Conservation (phyloP, 768 basidiomycete genomes). For the Boletus rubropictus region DNA sequence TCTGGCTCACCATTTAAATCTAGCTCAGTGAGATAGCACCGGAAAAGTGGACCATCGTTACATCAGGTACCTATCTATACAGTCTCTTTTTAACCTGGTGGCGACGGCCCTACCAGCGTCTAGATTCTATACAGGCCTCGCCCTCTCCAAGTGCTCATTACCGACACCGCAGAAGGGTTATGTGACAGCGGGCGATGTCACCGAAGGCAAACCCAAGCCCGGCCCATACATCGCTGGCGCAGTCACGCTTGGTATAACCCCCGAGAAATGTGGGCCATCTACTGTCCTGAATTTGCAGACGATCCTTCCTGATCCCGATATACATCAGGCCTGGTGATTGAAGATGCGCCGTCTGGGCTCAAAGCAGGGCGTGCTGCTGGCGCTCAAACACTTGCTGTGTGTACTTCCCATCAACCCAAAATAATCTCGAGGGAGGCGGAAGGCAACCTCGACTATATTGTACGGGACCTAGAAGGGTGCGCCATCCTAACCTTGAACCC, state of each 20-base stretch:
- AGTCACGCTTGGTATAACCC: conserved; percentile 41
- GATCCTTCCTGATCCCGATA: neutral
- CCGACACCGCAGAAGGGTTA: conserved; percentile 53
- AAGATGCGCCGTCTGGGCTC: conserved; percentile 85
- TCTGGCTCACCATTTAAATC: neutral
- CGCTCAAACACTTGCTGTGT: conserved; percentile 71
- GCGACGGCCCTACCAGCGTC: conserved; percentile 48
- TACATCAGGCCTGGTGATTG: conserved; percentile 71
- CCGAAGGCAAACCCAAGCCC: conserved; percentile 80
- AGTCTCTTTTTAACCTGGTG: neutral
- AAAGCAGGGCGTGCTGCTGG: conserved; percentile 72
- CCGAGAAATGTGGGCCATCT: conserved; percentile 47
- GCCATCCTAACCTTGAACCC: conserved; percentile 16
- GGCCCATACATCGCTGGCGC: conserved; percentile 84
- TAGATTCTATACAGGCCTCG: conserved; percentile 60
- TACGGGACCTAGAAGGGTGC: conserved; percentile 62
- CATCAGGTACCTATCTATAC: conserved; percentile 45
- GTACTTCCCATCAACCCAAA: conserved; percentile 67
- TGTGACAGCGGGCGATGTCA: conserved; percentile 62
- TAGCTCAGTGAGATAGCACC: conserved; percentile 26
- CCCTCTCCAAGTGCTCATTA: conserved; percentile 58
- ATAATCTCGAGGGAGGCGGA: conserved; percentile 39
- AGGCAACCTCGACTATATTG: conserved; percentile 54
- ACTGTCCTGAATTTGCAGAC: neutral
- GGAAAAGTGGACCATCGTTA: conserved; percentile 73